Percentiles rank a stretch among this genome's conserved stretches.
These are phyloP conservation scores for Moniliella sp. DNA, from an alignment of 1,284 basidiomycete genomes.

Conservation along the genomic window DNA sequence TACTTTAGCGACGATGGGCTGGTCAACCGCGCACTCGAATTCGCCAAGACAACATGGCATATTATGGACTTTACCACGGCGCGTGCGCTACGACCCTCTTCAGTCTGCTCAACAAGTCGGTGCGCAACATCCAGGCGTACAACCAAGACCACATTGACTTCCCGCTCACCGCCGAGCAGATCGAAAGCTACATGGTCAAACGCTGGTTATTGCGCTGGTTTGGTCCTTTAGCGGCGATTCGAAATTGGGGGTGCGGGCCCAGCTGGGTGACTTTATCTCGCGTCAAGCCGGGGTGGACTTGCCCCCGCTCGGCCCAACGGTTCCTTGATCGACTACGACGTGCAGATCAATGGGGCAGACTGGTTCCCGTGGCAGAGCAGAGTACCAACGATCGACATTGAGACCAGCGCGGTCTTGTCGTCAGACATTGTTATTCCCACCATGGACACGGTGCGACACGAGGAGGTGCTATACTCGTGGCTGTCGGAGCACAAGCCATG, in stretches of 20 bases:
- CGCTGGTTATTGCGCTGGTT: conserved; percentile 73
- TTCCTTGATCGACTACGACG: conserved; percentile 85
- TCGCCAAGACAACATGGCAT: conserved; percentile 67
- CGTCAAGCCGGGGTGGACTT: conserved; percentile 71
- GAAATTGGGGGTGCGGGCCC: conserved; percentile 63
- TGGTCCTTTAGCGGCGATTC: conserved; percentile 97
- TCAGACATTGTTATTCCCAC: conserved; percentile 49
- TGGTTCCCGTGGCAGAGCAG: conserved; percentile 19
- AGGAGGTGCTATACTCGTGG: conserved; percentile 95
- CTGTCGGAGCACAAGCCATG: conserved; percentile 92
- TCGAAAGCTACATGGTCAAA: conserved; percentile 74
- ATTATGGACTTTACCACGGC: conserved; percentile 95
- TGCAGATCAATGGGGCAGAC: conserved; percentile 43
- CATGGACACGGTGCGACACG: conserved; percentile 92
- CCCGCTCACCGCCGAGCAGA: conserved; percentile 57
- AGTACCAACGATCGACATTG: conserved; percentile 54
- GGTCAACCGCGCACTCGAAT: conserved; percentile 54
- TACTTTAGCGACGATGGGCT: conserved; percentile 52
- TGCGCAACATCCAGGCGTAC: conserved; percentile 79
- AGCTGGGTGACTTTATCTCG: conserved; percentile 70
- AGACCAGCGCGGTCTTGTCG: neutral
- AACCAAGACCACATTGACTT: conserved; percentile 86
- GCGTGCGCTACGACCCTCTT: conserved; percentile 86
- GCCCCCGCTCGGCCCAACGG: conserved; percentile 48
- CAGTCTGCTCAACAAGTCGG: conserved; percentile 83